These are phyloP conservation scores for Ogataea paradorogensis DNA, from an alignment of 805 yeast species.

Conservation along the genomic window DNA sequence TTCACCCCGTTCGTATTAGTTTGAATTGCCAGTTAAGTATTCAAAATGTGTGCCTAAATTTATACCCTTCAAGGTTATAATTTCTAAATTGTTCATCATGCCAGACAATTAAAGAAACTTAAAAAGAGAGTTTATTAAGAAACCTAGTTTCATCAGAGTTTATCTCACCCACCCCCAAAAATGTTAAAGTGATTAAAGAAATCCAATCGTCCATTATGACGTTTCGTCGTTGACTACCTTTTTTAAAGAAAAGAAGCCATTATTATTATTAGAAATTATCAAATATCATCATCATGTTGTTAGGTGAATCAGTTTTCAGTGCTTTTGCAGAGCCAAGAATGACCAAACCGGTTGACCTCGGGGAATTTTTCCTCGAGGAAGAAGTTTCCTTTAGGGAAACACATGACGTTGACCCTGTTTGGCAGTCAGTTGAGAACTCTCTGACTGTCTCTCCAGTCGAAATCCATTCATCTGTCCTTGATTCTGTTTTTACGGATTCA, in stretches of 20 bases:
- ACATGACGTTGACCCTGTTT: background rate
- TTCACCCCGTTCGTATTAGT: constrained; percentile 4
- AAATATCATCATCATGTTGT: constrained; percentile 24
- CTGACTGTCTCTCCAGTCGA: constrained; percentile 46
- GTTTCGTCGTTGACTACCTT: constrained; percentile 14
- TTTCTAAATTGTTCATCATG: constrained; percentile 17
- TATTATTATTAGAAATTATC: constrained; percentile 1
- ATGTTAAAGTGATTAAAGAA: constrained; percentile 24
- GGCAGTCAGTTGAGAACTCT: background rate
- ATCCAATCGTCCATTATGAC: constrained; percentile 27
- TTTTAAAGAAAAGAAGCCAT: constrained; percentile 2
- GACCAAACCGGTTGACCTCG: constrained; percentile 1
- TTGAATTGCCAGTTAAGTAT: constrained; percentile 6
- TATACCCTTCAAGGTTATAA: constrained; percentile 16
- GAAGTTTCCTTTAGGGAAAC: background rate
- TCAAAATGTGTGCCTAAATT: constrained; percentile 27
- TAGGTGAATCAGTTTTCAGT: constrained; percentile 35
- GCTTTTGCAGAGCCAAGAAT: constrained; percentile 17
- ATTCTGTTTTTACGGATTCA: constrained; percentile 44
- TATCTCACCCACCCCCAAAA: constrained; percentile 15
- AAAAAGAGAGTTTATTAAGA: constrained; percentile 12
- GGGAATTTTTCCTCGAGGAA: constrained; percentile 1
- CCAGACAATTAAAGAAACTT: constrained; percentile 19
- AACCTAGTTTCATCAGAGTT: constrained; percentile 15
- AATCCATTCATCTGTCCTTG: constrained; percentile 50